phyloP scores from a whole-genome alignment of 495 filamentous ascomycete species.

The Neurospora hispaniola region DNA sequence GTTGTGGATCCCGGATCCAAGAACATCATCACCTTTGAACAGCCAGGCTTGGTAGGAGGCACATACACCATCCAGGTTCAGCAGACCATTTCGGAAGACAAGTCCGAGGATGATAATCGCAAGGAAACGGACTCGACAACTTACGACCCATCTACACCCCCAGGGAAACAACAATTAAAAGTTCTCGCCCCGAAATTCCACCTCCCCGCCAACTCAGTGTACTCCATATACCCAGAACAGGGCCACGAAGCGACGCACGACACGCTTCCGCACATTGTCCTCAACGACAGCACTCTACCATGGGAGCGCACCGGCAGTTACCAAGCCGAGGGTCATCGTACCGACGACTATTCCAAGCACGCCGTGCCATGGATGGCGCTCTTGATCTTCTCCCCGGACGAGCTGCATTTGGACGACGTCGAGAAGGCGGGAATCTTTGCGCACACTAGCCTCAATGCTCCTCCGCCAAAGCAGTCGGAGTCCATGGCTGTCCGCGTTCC shows the following conservation, averaged over 20 bases:
- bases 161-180: too few species aligned
- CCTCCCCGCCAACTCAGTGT: constrained; percentile 18
- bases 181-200: constrained; percentile 6
- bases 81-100: neutral
- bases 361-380: constrained; percentile 30
- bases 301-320: constrained; percentile 26
- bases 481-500: neutral
- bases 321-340: neutral
- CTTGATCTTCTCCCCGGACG: constrained; percentile 25
- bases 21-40: too few species aligned
- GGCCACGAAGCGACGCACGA: constrained; percentile 24
- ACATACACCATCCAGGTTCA: neutral
- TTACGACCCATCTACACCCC: too few species aligned
- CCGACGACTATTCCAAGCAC: constrained; percentile 13
- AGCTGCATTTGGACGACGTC: constrained; percentile 8
- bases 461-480: constrained; percentile 9
- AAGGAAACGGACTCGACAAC: too few species aligned
- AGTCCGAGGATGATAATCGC: neutral
- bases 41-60: too few species aligned
- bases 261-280: constrained; percentile 39
- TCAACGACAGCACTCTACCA: constrained; percentile 38
- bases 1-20: too few species aligned
- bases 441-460: neutral
- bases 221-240: constrained; percentile 31
- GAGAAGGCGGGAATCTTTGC: neutral